These are phyloP conservation scores for Boletellus emodensis DNA, from an alignment of 768 basidiomycete genomes.

Conservation along the genomic window DNA sequence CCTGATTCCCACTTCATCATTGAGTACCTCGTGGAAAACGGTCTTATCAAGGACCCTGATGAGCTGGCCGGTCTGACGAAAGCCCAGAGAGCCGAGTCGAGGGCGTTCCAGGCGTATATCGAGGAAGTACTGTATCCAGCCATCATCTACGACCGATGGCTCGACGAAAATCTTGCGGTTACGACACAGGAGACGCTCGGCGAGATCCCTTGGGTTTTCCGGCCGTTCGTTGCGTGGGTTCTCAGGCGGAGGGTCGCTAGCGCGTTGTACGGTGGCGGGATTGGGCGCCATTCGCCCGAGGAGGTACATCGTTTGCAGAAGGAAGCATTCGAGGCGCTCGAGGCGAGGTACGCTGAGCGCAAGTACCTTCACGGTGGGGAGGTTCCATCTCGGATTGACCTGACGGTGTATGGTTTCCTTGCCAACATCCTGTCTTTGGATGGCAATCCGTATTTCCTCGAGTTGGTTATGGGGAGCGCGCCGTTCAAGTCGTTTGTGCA, in stretches of 20 bases:
- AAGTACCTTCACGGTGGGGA: conserved; percentile 26
- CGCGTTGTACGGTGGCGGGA: conserved; percentile 20
- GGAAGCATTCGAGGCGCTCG: conserved; percentile 30
- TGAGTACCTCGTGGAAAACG: conserved; percentile 25
- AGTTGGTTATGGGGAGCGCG: conserved; percentile 19
- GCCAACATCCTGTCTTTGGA: conserved; percentile 24
- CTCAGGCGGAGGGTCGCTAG: conserved; percentile 16
- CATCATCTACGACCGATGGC: conserved; percentile 31
- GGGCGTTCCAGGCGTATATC: conserved; percentile 32
- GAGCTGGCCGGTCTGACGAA: conserved; percentile 23
- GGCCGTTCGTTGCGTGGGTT: conserved; percentile 21
- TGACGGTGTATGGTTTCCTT: conserved; percentile 29
- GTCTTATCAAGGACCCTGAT: conserved; percentile 27
- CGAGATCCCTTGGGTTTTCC: conserved; percentile 15
- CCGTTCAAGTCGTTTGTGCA: conserved; percentile 18
- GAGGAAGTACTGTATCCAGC: conserved; percentile 30
- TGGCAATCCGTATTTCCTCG: conserved; percentile 27
- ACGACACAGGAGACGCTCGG: conserved; percentile 14
- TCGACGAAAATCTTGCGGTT: conserved; percentile 25
- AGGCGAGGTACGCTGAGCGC: conserved; percentile 22
- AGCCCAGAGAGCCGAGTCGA: conserved; percentile 29
- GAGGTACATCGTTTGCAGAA: conserved; percentile 29
- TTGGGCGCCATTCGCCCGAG: conserved; percentile 32
- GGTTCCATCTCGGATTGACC: conserved; percentile 27
- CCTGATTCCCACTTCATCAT: conserved; percentile 35